Evolutionary conservation across 106 monocot species (phyloP).

Genomic region (Dendrobium chrysotoxum): DNA sequence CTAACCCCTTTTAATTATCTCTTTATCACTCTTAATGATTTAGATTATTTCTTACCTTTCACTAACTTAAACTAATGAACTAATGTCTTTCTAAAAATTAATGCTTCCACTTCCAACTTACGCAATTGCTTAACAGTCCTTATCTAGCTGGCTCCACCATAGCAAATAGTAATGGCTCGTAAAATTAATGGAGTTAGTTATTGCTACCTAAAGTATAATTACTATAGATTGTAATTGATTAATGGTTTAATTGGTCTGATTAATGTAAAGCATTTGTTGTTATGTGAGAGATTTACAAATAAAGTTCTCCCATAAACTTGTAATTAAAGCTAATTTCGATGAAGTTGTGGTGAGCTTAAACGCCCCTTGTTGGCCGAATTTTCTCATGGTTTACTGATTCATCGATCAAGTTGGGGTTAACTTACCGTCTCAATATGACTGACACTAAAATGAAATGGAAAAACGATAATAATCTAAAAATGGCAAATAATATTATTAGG

Average conservation of each 20-base stretch:
- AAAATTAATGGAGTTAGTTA: neutral
- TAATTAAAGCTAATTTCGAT: too few relatives aligned
- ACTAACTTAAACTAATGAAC: neutral
- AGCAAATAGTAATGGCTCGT: neutral
- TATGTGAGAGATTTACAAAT: neutral
- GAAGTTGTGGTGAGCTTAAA: too few relatives aligned
- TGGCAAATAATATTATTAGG: too few relatives aligned
- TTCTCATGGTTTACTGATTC: too few relatives aligned
- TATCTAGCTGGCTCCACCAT: neutral
- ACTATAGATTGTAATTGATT: neutral
- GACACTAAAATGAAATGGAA: too few relatives aligned
- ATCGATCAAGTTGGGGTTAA: too few relatives aligned
- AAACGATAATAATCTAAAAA: too few relatives aligned
- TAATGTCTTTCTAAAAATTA: neutral
- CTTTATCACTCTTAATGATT: neutral
- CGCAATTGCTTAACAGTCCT: neutral
- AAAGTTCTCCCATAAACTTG: neutral
- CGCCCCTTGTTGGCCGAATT: too few relatives aligned
- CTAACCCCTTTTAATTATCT: neutral
- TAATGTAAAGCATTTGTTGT: neutral
- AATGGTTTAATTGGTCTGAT: neutral
- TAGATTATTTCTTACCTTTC: neutral
- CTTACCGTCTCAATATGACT: too few relatives aligned
- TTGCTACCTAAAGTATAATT: neutral
- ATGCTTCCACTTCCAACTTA: neutral